Percentiles rank a stretch among this genome's conserved stretches.
phyloP scores from a whole-genome alignment of 495 filamentous ascomycete genomes.

The Talaromyces trachyspermus region DNA sequence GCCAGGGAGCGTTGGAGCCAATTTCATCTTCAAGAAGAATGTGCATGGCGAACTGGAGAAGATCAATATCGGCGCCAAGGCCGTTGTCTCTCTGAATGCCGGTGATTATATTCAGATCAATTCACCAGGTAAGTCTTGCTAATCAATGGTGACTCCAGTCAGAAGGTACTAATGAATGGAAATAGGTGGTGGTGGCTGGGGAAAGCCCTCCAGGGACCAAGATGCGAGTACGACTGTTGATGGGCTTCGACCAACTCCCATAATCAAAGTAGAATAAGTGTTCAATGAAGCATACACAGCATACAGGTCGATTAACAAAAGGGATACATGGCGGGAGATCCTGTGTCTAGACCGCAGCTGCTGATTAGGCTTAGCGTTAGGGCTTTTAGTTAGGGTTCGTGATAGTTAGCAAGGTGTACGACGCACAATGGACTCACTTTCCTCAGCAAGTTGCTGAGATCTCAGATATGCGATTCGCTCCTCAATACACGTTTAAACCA shows the following conservation, averaged over 20 bases:
- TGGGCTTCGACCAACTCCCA: background rate
- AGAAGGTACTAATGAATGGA: background rate
- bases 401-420: too few relatives aligned
- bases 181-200: conserved; percentile 6
- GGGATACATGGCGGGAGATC: too few relatives aligned
- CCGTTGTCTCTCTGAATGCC: conserved; percentile 11
- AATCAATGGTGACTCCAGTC: background rate
- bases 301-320: too few relatives aligned
- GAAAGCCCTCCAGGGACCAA: background rate
- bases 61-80: conserved; percentile 15
- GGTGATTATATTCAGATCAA: conserved; percentile 18
- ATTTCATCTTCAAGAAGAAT: conserved; percentile 19
- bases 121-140: conserved; percentile 8
- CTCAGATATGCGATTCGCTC: too few relatives aligned
- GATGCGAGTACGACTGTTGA: background rate
- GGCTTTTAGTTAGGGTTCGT: too few relatives aligned
- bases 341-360: too few relatives aligned
- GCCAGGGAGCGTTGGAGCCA: background rate
- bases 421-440: too few relatives aligned
- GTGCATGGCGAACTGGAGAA: conserved; percentile 11
- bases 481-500: too few relatives aligned
- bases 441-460: too few relatives aligned
- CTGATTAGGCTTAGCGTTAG: too few relatives aligned
- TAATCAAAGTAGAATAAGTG: too few relatives aligned
- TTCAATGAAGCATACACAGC: too few relatives aligned